Base-by-base conservation (phyloP, 495 filamentous ascomycete genomes). In the Penicillium robsamsonii region DNA sequence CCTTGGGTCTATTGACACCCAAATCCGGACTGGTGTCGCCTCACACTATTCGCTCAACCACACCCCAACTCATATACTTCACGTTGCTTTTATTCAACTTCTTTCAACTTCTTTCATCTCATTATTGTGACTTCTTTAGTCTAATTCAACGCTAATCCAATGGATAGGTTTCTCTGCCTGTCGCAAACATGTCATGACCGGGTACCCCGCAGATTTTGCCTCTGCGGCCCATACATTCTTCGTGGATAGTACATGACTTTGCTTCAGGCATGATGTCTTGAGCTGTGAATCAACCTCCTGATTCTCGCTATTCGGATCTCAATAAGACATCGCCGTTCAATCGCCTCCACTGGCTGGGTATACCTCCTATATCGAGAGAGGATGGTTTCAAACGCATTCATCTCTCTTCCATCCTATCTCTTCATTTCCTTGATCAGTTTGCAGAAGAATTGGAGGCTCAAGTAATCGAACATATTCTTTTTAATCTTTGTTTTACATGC, bases 171-270 rank as follows among this genome's bases (percentile, higher is more conserved):
- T 38, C 35, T 30, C 20, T 31, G 18, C 31, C 10, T 56, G 55
- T 46, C 47, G 47, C 47, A 30, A 47, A 24, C 18, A 15, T 55
- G 53, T 47, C 45, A 30, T 30, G 44, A 17, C 11, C 45, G 6
- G 45, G 10, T 47, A 20, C 9, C 41, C 44, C 44, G 25, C 10
- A 27, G 45, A 4, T 25, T 46, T 46, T 57, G 55, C 31, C 41
- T 57, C 38, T 46, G 52, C 52, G 29, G 24, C 52, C 52, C 30
- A 46, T 54, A 54, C 52, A 46, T 54, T 54, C 43, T 25, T 54
- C 52, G 24, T 29, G 25, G 3, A 47, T 15, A 29, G 24, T 31
- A 47, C 45, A 18, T 12, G 10, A 38, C 3, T 4, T 46, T 1
- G 17, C 18, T 46, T 31, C 41, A 48, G 17, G 22, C 47, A 45